Conservation (phyloP, 768 basidiomycete genomes). For the Daedalea quercina region DNA sequence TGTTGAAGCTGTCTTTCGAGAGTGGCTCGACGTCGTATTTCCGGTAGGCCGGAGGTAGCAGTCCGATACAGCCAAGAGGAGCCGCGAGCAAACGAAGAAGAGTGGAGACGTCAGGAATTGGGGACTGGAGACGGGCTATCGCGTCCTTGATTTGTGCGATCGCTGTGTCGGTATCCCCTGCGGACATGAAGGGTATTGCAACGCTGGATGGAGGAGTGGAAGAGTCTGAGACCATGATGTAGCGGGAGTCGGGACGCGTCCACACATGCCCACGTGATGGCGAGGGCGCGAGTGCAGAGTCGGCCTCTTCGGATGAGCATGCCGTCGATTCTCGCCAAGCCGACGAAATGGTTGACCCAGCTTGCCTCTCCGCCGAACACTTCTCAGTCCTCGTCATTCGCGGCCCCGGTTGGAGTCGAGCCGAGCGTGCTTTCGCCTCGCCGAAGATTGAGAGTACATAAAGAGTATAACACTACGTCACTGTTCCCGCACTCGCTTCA, state of each 20-base stretch:
- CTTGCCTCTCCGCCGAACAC: not conserved
- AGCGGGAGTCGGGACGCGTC: too few species aligned
- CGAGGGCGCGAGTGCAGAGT: not conserved
- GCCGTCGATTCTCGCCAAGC: not conserved
- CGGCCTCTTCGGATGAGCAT: too few species aligned
- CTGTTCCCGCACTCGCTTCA: not conserved
- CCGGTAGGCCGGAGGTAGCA: constrained; percentile 55
- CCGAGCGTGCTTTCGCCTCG: too few species aligned
- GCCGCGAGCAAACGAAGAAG: constrained; percentile 50
- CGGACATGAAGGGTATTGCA: constrained; percentile 10
- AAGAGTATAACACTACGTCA: too few species aligned
- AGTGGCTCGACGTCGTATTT: constrained; percentile 36
- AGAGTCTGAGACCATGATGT: too few species aligned
- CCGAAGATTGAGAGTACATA: too few species aligned
- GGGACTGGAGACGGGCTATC: constrained; percentile 22
- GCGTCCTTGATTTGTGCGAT: constrained; percentile 21
- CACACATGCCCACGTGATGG: not conserved
- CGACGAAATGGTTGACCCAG: not conserved
- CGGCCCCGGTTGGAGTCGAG: too few species aligned
- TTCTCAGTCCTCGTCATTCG: too few species aligned
- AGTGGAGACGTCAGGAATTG: constrained; percentile 38
- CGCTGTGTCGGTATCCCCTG: constrained; percentile 13
- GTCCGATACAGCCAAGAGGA: constrained; percentile 49
- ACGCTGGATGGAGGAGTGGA: too few species aligned
- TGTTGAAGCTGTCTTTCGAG: constrained; percentile 23